Percentiles rank a stretch among this genome's conserved stretches.
These are phyloP conservation scores for Acer yangbiense DNA, from an alignment of 345 rosid species.

Conservation along the genomic window DNA sequence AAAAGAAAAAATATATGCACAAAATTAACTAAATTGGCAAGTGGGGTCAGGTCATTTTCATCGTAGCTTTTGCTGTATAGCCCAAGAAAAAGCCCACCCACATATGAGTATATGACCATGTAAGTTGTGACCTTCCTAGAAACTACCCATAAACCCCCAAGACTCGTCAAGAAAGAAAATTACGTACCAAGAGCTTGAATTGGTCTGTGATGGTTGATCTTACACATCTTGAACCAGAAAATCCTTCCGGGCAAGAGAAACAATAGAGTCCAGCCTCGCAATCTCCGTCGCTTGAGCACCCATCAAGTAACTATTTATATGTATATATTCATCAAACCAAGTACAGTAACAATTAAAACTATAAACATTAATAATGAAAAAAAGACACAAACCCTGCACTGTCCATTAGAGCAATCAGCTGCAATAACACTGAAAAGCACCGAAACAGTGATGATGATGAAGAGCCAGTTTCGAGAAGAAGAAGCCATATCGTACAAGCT, in stretches of 20 bases:
- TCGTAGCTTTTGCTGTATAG: no score
- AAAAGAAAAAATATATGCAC: background rate
- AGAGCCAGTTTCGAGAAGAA: slow-evolving; percentile 21
- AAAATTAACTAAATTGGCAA: background rate
- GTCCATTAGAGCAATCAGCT: slow-evolving; percentile 46
- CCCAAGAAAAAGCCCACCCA: background rate
- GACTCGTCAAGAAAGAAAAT: background rate
- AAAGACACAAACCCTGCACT: slow-evolving; percentile 48
- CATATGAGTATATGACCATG: background rate
- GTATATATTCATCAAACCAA: background rate
- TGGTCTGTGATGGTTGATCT: slow-evolving; percentile 53
- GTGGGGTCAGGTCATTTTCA: background rate
- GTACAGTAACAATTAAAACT: background rate
- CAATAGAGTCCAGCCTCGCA: slow-evolving; percentile 65
- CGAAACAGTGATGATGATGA: slow-evolving; percentile 15
- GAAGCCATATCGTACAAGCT: slow-evolving; percentile 28
- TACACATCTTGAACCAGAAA: slow-evolving; percentile 57
- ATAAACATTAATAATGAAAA: background rate
- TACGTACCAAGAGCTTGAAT: slow-evolving; percentile 60
- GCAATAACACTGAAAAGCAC: slow-evolving; percentile 25
- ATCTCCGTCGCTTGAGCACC: slow-evolving; percentile 58
- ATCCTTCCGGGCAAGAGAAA: slow-evolving; percentile 49
- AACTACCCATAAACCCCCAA: background rate
- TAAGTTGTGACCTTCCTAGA: slow-evolving; percentile 9
- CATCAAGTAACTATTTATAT: slow-evolving; percentile 46